Evolutionary conservation across 2,329 filamentous ascomycete genomes (phyloP), one percentile per base, ranked within the genome.

Genomic region (Diaporthe batatas): DNA sequence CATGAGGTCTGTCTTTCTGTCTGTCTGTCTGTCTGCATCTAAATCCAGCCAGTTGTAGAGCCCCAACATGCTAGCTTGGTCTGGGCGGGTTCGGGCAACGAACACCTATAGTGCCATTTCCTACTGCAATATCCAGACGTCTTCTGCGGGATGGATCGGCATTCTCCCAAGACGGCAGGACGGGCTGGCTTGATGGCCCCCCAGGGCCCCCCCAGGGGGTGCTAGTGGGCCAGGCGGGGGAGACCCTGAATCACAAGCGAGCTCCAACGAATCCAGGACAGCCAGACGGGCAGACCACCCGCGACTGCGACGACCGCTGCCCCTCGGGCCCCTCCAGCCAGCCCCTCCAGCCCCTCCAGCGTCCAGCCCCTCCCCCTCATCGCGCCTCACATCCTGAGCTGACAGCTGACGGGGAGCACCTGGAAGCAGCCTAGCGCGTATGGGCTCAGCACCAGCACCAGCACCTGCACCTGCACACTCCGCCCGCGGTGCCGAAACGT

Each of bases 191-290:
- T 1, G 42, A 18, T 47, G 16, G 16, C 18, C 21, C 44, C 44
- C 59, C 58, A 49, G 44, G 62, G 16, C 2, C 18, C 21, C 44
- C 44, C 59, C 58, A 49, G 44, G 62, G 12, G 62, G 62, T 25
- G 29, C 32, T 51, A 39, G 62, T 67, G 68, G 36, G 32, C 42
- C 54, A 25, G 54, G 68, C 68, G 42, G 68, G 68, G 68, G 42
- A 59, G 42, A 70, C 68, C 68, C 68, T 70, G 68, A 42, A 51
- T 59, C 29, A 51, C 68, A 58, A 51, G 42, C 44, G 68, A 57
- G 32, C 42, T 25, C 47, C 47, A 18, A 42, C 39, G 39, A 42
- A 42, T 53, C 62, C 32, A 51, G 39, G 8, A 47, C 25, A 47
- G 12, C 29, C 42, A 65, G 44, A 65, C 59, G 21, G 39, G 39